Evolutionary conservation across 1,284 basidiomycete genomes (phyloP).

Genomic region (Pulveroboletus ridleyi): DNA sequence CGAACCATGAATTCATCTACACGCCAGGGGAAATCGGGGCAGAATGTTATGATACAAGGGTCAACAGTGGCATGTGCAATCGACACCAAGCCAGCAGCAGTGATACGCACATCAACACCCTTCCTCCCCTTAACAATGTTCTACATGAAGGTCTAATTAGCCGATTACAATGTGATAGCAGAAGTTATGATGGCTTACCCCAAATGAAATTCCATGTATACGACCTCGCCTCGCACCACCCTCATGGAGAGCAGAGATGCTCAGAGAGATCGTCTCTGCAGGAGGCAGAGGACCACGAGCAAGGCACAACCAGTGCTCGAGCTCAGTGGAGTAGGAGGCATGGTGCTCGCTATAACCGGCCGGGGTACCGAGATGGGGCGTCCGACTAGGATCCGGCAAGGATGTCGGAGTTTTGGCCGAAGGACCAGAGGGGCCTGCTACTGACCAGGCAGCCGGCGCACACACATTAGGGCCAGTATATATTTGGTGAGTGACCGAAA

Average conservation of each 20-base stretch:
- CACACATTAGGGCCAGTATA: background rate
- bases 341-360: background rate
- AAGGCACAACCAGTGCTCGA: background rate
- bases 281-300: background rate
- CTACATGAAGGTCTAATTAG: background rate
- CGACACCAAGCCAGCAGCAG: background rate
- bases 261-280: background rate
- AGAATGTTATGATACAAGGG: background rate
- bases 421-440: too few relatives aligned
- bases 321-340: background rate
- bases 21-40: background rate
- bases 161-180: too few relatives aligned
- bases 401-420: background rate
- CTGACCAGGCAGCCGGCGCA: background rate
- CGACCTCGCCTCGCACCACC: background rate
- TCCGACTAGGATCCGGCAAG: background rate
- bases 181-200: background rate
- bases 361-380: background rate
- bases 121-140: background rate
- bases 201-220: background rate
- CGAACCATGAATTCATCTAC: background rate
- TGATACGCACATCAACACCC: background rate
- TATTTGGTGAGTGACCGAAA: too few relatives aligned
- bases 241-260: background rate
- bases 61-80: background rate